Evolutionary conservation across 305 asterid species (phyloP).

Genomic region (Fraxinus latifolia): DNA sequence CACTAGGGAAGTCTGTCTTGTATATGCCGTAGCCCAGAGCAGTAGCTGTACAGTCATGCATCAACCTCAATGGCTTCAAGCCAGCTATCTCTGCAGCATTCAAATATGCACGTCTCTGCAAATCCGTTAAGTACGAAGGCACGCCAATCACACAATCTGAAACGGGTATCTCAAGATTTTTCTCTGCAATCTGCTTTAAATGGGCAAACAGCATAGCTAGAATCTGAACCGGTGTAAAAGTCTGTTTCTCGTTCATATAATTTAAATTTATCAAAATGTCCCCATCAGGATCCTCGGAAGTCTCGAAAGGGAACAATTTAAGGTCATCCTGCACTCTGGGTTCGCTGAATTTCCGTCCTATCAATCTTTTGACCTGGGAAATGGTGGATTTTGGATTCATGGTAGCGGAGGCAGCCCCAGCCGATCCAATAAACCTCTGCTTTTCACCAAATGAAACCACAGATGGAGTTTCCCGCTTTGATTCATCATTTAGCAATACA

Average conservation of each 20-base stretch:
- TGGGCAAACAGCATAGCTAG: slow-evolving; percentile 83
- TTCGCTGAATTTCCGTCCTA: slow-evolving; percentile 63
- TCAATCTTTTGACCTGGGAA: slow-evolving; percentile 84
- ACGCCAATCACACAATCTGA: slow-evolving; percentile 76
- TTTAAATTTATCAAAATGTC: slow-evolving; percentile 64
- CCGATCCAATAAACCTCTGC: slow-evolving; percentile 83
- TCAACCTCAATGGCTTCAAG: slow-evolving; percentile 67
- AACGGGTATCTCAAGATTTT: slow-evolving; percentile 58
- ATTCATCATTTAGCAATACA: slow-evolving; percentile 83
- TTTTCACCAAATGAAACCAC: slow-evolving; percentile 90
- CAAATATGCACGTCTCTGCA: slow-evolving; percentile 82
- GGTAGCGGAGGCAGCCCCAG: slow-evolving; percentile 90
- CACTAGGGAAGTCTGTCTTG: slow-evolving; percentile 61
- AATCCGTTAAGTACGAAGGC: slow-evolving; percentile 79
- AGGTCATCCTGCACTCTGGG: slow-evolving; percentile 66
- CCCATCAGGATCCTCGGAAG: slow-evolving; percentile 74
- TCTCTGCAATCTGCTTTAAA: slow-evolving; percentile 70
- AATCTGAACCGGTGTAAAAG: slow-evolving; percentile 70
- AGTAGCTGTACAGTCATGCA: slow-evolving; percentile 93
- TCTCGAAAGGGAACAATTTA: slow-evolving; percentile 65
- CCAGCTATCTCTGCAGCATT: slow-evolving; percentile 93
- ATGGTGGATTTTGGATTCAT: slow-evolving; percentile 89
- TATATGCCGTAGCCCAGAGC: slow-evolving; percentile 91
- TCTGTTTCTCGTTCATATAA: slow-evolving; percentile 60
- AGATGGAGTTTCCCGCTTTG: slow-evolving; percentile 79